phyloP scores from a whole-genome alignment of 345 rosid species.

The Lepidium aucheri region DNA sequence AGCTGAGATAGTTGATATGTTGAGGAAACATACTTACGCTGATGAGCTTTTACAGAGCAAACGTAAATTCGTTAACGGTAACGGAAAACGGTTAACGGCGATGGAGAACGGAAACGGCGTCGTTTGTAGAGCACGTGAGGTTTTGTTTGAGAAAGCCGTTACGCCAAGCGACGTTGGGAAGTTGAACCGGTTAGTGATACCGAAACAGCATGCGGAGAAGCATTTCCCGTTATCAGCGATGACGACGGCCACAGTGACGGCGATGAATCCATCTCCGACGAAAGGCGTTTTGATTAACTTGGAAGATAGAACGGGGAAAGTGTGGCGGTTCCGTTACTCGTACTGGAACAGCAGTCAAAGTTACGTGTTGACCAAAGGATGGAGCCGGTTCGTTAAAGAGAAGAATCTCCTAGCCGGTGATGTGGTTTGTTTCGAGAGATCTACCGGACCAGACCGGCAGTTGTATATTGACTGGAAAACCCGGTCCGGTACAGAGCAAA shows the following conservation, averaged over 20 bases:
- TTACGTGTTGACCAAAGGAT: slow-evolving; percentile 87
- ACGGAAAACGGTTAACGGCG: slow-evolving; percentile 27
- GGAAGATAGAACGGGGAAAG: slow-evolving; percentile 66
- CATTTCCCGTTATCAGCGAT: slow-evolving; percentile 49
- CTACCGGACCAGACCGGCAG: slow-evolving; percentile 64
- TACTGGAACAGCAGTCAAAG: slow-evolving; percentile 99
- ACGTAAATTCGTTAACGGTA: slow-evolving; percentile 30
- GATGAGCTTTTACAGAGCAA: slow-evolving; percentile 76
- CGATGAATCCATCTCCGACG: slow-evolving; percentile 18
- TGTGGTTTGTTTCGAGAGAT: slow-evolving; percentile 67
- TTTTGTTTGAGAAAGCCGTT: slow-evolving; percentile 77
- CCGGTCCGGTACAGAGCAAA: slow-evolving; percentile 22
- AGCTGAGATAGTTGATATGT: slow-evolving; percentile 86
- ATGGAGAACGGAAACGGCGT: not conserved
- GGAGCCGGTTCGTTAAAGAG: slow-evolving; percentile 94
- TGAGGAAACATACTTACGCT: slow-evolving; percentile 77
- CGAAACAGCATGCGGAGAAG: slow-evolving; percentile 91
- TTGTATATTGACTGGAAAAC: slow-evolving; percentile 54
- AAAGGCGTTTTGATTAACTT: slow-evolving; percentile 69
- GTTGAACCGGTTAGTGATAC: slow-evolving; percentile 84
- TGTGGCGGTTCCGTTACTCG: slow-evolving; percentile 93
- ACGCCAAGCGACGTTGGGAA: slow-evolving; percentile 99
- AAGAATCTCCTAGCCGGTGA: slow-evolving; percentile 78
- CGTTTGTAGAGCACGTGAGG: slow-evolving; percentile 45
- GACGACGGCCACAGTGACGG: not conserved